A percentile compares a stretch with the other conserved stretches of the same genome.
Evolutionary conservation across 768 basidiomycete genomes (phyloP).

Genomic region (Pulveroboletus frians): DNA sequence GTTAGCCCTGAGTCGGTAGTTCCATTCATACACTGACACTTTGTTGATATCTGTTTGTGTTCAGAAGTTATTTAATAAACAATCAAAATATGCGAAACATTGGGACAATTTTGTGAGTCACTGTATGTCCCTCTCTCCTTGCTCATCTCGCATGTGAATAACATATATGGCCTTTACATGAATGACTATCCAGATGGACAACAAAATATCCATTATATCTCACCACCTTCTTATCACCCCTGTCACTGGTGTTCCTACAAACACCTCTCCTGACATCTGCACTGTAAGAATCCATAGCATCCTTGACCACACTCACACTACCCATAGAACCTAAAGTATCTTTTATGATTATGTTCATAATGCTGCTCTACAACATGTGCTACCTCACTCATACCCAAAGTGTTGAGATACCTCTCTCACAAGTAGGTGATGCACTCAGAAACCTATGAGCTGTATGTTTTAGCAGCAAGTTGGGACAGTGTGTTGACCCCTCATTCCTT

Average conservation of each 20-base stretch:
- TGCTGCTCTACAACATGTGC: slow-evolving; percentile 77
- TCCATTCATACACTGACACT: too few relatives aligned
- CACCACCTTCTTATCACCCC: slow-evolving; percentile 34
- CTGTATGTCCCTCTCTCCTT: slow-evolving; percentile 32
- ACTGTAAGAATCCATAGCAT: slow-evolving; percentile 12
- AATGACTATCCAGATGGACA: slow-evolving; percentile 47
- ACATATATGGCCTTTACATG: not conserved
- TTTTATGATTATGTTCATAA: slow-evolving; percentile 78
- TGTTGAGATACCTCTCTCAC: slow-evolving; percentile 68
- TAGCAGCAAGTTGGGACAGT: slow-evolving; percentile 66
- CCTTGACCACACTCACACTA: slow-evolving; percentile 29
- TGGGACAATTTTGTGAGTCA: too few relatives aligned
- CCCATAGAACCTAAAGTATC: slow-evolving; percentile 37
- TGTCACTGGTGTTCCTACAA: slow-evolving; percentile 32
- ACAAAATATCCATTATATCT: slow-evolving; percentile 65
- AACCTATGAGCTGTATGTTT: slow-evolving; percentile 82
- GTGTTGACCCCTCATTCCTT: slow-evolving; percentile 21
- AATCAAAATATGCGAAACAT: too few relatives aligned
- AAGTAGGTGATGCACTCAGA: slow-evolving; percentile 70
- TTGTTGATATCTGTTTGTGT: too few relatives aligned
- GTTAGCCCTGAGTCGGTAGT: too few relatives aligned
- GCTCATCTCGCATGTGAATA: too few relatives aligned
- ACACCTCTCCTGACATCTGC: slow-evolving; percentile 13
- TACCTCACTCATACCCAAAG: slow-evolving; percentile 81
- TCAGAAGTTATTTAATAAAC: too few relatives aligned